phyloP scores from a whole-genome alignment of 805 yeast species.

The Zygosaccharomyces kombuchaensis region DNA sequence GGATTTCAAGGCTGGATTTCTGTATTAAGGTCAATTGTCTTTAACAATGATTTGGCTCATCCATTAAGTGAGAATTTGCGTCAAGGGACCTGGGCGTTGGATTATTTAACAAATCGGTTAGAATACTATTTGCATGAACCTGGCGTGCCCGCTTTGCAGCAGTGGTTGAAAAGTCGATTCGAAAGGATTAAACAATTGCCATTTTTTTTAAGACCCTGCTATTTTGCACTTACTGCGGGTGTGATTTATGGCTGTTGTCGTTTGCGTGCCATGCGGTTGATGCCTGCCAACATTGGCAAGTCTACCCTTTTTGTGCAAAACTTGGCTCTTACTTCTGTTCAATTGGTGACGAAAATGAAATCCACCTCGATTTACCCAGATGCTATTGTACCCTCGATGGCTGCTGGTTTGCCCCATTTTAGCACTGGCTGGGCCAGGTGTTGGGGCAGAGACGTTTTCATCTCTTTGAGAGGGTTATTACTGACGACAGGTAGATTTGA shows the following conservation, averaged over 20 bases:
- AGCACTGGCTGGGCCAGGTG: slow-evolving; percentile 89
- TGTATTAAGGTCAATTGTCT: slow-evolving; percentile 56
- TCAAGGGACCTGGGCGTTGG: slow-evolving; percentile 86
- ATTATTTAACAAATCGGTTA: slow-evolving; percentile 61
- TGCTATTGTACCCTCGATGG: slow-evolving; percentile 64
- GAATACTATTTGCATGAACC: slow-evolving; percentile 46
- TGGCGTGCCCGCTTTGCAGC: slow-evolving; percentile 51
- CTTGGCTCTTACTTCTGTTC: slow-evolving; percentile 76
- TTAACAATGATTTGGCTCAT: slow-evolving; percentile 73
- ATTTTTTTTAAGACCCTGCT: slow-evolving; percentile 76
- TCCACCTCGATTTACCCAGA: slow-evolving; percentile 73
- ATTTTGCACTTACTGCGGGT: slow-evolving; percentile 78
- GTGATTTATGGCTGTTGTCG: slow-evolving; percentile 80
- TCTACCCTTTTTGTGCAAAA: slow-evolving; percentile 74
- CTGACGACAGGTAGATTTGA: slow-evolving; percentile 73
- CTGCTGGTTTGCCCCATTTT: slow-evolving; percentile 96
- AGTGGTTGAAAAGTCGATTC: slow-evolving; percentile 67
- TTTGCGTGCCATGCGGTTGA: slow-evolving; percentile 54
- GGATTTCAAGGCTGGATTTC: slow-evolving; percentile 93
- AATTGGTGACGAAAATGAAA: slow-evolving; percentile 73
- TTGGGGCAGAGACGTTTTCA: slow-evolving; percentile 97
- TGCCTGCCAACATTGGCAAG: slow-evolving; percentile 50
- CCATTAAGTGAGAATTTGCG: slow-evolving; percentile 79
- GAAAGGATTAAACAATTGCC: slow-evolving; percentile 65
- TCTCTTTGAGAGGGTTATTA: slow-evolving; percentile 76